Evolutionary conservation across 2,329 filamentous ascomycete genomes (phyloP).

Genomic region (Apiospora sp.): DNA sequence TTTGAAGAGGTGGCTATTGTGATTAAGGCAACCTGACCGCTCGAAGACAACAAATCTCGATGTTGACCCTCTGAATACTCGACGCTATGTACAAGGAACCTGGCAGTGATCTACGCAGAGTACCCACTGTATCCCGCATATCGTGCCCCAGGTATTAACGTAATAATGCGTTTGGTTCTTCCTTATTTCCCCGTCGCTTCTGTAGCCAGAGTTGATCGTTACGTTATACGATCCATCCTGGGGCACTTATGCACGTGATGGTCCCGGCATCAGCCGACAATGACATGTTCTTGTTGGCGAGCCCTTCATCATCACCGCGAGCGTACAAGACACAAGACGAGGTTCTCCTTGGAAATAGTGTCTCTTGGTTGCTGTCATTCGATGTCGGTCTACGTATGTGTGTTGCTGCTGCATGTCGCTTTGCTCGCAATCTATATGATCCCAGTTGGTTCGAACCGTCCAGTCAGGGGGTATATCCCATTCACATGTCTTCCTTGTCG

Average conservation of each 20-base stretch:
- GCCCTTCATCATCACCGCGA: background rate
- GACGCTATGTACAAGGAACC: background rate
- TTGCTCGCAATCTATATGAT: background rate
- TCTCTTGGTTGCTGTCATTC: background rate
- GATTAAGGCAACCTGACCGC: background rate
- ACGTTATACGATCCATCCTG: background rate
- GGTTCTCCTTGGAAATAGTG: background rate
- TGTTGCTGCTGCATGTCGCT: background rate
- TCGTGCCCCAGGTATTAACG: background rate
- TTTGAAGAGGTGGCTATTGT: background rate
- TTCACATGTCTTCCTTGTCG: background rate
- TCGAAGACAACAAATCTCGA: background rate
- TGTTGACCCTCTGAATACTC: background rate
- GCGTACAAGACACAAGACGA: no score
- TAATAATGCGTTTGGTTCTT: background rate
- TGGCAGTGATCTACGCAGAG: background rate
- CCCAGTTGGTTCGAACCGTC: background rate
- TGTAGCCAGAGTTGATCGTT: background rate
- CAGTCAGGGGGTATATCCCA: background rate
- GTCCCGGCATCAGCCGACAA: background rate
- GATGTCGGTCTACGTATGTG: background rate
- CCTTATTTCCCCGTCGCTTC: background rate
- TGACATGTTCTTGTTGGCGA: background rate
- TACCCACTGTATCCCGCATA: background rate
- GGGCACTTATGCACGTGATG: background rate